phyloP scores from a whole-genome alignment of 2,329 filamentous ascomycete species.

The Zarea fungicola region DNA sequence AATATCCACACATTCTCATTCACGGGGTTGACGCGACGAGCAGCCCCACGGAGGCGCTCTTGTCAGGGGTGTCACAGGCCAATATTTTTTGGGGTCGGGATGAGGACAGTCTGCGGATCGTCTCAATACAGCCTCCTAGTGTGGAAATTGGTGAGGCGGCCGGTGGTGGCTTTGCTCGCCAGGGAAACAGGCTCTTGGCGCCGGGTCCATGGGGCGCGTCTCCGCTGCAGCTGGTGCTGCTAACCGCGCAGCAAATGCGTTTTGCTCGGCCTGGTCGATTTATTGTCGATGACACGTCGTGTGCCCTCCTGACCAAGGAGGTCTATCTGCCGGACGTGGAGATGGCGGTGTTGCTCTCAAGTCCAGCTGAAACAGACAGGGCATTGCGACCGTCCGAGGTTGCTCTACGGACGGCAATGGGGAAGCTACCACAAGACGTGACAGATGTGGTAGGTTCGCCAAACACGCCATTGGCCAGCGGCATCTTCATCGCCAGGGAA shows the following conservation, averaged over 20 bases:
- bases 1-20: conserved; percentile 1
- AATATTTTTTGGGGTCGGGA: neutral
- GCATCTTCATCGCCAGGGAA: neutral
- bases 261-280: neutral
- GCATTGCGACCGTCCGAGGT: neutral
- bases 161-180: neutral
- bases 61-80: neutral
- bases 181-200: neutral
- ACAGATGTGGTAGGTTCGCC: too few species aligned
- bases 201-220: conserved; percentile 6
- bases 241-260: conserved; percentile 3
- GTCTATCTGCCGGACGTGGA: neutral
- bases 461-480: too few species aligned
- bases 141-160: neutral
- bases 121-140: neutral
- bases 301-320: neutral
- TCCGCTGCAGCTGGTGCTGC: conserved; percentile 1
- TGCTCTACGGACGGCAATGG: too few species aligned
- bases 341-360: neutral
- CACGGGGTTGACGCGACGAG: neutral
- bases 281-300: neutral
- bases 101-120: neutral
- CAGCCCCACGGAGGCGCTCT: neutral
- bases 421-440: too few species aligned
- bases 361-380: neutral